Evolutionary conservation across 345 rosid genomes (phyloP).

Genomic region (Eucalyptus viminalis): DNA sequence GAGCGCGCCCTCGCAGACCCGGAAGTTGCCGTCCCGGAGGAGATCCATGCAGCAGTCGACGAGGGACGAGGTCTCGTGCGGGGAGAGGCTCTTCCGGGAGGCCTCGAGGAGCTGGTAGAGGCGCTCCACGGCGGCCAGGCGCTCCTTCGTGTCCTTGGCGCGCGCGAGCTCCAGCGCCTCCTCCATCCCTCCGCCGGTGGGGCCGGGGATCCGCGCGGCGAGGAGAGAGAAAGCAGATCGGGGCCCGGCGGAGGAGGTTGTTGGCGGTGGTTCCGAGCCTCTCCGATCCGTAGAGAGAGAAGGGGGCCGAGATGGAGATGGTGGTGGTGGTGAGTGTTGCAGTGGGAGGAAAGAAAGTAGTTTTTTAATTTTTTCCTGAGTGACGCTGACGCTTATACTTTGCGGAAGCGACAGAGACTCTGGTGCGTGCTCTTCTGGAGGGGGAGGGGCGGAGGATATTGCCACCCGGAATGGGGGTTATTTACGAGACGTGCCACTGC

Average conservation of each 20-base stretch:
- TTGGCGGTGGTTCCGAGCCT: background rate
- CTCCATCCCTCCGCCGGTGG: constrained; percentile 40
- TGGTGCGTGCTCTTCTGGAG: no score
- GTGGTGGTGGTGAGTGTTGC: background rate
- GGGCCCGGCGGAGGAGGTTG: background rate
- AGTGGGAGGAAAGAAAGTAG: background rate
- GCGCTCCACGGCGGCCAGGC: constrained; percentile 98
- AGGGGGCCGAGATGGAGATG: background rate
- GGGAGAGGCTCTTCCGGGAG: constrained; percentile 57
- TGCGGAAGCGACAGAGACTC: background rate
- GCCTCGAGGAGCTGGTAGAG: constrained; percentile 87
- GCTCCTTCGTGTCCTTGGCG: constrained; percentile 93
- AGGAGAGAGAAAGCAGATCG: background rate
- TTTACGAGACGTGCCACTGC: background rate
- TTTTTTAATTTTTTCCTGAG: background rate
- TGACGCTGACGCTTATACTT: background rate
- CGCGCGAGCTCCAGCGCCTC: constrained; percentile 96
- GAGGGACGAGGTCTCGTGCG: constrained; percentile 68
- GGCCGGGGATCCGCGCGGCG: background rate
- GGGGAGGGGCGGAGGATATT: no score
- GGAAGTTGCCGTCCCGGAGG: constrained; percentile 82
- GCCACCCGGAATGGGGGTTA: background rate
- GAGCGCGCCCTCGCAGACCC: constrained; percentile 90
- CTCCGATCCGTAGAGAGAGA: background rate
- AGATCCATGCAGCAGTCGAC: constrained; percentile 98